Conservation (phyloP, 2,329 filamentous ascomycete species). For the Xylaria sp. region DNA sequence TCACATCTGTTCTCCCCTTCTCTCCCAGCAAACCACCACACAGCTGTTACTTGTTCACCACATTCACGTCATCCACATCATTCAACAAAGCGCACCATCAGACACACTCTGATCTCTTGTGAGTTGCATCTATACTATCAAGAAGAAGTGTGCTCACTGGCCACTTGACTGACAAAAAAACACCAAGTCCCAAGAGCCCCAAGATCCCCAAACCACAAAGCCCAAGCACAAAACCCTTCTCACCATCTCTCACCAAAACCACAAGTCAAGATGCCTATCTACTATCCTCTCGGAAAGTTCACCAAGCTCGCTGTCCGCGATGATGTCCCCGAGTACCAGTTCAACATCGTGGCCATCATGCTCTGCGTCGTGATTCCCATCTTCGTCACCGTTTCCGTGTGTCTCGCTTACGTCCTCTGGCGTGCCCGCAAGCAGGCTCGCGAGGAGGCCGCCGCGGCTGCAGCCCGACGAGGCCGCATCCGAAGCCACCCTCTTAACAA, state of each 20-base stretch:
- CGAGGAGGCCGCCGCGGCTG: background rate
- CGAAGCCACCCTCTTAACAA: too few species aligned
- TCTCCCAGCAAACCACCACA: background rate
- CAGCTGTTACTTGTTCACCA: background rate
- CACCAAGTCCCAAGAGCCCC: background rate
- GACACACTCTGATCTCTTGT: background rate
- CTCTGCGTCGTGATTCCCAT: constrained; percentile 24
- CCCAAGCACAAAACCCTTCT: background rate
- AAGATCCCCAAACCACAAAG: background rate
- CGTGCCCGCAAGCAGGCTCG: too few species aligned
- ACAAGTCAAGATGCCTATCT: background rate
- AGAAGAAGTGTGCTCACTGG: background rate
- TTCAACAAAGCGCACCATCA: background rate
- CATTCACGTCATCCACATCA: background rate
- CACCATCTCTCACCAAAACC: background rate
- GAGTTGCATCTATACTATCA: background rate
- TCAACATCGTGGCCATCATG: constrained; percentile 23
- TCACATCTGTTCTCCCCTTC: background rate
- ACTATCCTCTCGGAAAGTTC: background rate
- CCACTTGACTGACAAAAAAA: constrained; percentile 10
- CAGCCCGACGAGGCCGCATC: too few species aligned
- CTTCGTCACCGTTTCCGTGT: too few species aligned
- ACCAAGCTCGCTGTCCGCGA: too few species aligned
- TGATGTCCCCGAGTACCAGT: constrained; percentile 1
- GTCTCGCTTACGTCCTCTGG: too few species aligned